These are phyloP conservation scores for Cucurbita argyrosperma DNA, from an alignment of 306 rosid species.

Conservation along the genomic window DNA sequence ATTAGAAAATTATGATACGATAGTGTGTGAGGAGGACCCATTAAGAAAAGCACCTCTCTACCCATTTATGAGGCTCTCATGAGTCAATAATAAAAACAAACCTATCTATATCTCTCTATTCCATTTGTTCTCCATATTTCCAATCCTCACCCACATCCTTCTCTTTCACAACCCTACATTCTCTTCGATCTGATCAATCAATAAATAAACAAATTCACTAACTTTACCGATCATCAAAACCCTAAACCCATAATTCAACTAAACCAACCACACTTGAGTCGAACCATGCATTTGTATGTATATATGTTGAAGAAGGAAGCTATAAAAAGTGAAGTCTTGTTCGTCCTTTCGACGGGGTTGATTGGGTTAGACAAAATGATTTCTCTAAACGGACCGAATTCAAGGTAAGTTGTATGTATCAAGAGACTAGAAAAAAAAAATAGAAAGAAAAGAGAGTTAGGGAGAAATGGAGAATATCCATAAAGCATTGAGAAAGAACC, in stretches of 20 bases:
- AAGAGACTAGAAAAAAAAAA: background rate
- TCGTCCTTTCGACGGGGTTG: no score
- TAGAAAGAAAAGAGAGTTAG: no score
- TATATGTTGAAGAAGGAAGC: no score
- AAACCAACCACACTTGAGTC: no score
- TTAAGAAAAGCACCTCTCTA: background rate
- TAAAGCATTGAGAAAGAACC: background rate
- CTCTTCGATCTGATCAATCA: background rate
- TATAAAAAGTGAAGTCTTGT: no score
- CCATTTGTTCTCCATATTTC: background rate
- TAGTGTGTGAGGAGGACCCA: no score
- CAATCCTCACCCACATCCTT: background rate
- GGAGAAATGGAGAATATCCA: background rate
- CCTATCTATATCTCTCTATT: background rate
- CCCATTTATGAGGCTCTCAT: background rate
- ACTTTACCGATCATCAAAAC: background rate
- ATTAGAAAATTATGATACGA: no score
- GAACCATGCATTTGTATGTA: no score
- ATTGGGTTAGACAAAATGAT: no score
- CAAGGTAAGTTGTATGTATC: background rate
- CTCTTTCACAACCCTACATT: background rate
- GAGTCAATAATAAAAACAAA: background rate
- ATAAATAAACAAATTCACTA: background rate
- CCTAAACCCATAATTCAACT: no score
- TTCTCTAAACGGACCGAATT: no score